Base-by-base conservation (phyloP, 768 basidiomycete genomes). In the Xerocomus spinulosus region DNA sequence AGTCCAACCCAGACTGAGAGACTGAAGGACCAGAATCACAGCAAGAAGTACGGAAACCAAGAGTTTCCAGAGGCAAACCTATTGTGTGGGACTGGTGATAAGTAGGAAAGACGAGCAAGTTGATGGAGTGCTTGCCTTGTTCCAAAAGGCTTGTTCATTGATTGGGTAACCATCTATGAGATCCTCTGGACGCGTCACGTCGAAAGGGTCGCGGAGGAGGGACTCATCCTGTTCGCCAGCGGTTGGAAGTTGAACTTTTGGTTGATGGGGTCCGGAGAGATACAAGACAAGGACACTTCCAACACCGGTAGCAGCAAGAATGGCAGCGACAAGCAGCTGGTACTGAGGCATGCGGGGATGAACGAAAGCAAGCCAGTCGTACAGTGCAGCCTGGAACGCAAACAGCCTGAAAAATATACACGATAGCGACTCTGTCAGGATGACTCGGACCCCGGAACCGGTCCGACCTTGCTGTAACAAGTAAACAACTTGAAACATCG, bases 131-230 rank as follows among this genome's bases (percentile, higher is more conserved):
- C 75, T 37, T 54, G 78, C 82, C 64, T 70, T 68, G n/a, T 57
- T 54, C 82, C 82, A 83, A 63, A 89, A 89, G 3, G 48, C 66
- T 4, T 70, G 71, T 43, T 77, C 82, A 20, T 85, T 66, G 33
- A 87, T 70, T 8, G 87, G 82, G 44, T 76, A 76, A 4, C 86
- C 86, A 51, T 87, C 82, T 12, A 82, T 50, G 29, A 78, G 54
- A 55, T 92, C 89, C 60, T 85, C 83, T 9, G 81, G 78, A n/a
- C 61, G 80, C 17, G 80, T 77, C n/a, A 92, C 82, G 60, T 81
- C 78, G 59, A 86, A 87, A 10, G 83, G 80, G 57, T 87, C 85
- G 14, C 12, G 61, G 35, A 57, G 41, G 2, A 66, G 51, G 1
- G 64, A 32, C 43, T 68, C 62, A 13, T 44, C 42, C 10, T 45